Evolutionary conservation across 768 basidiomycete species (phyloP), one percentile per base, ranked within the genome.

Genomic region (Imleria badia): DNA sequence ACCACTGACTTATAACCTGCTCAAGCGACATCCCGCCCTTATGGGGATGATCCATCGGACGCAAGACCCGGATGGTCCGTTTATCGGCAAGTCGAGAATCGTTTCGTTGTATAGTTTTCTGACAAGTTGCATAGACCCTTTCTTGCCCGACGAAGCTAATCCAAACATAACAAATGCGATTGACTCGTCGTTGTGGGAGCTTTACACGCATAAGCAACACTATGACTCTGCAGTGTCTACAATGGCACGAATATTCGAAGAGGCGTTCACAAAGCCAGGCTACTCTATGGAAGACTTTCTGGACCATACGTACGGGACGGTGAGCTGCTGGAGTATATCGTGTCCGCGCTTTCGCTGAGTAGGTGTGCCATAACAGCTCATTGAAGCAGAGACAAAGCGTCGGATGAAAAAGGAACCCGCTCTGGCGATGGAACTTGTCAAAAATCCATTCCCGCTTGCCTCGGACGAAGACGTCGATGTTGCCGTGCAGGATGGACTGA

Each of bases 211-310:
- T 55, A 76, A 81, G 55, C 71, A 77, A 22, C 96, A 99, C 71
- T 98, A 98, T 66, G 86, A 94, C 56, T 75, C 89, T 2, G 81
- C 85, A 1, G 88, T 96, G n/a, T 84, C 91, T n/a, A 91, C 91
- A 0, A 70, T 98, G 43, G 85, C 84, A 29, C 87, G 87, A 65
- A 86, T 99, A 51, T 91, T 97, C 61, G 79, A 79, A 13, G 94
- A 95, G 66, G 87, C 89, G 6, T 97, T 99, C 73, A 98, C 93
- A n/a, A 98, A 96, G 66, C 91, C 87, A 17, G 79, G 78, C 34
- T 98, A 94, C 71, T 76, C 83, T 14, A 82, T 97, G 83, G 96
- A 98, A 61, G 96, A 98, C 67, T 99, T 98, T 70, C 70, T 98
- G 66, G 97, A 98, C 69, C 96, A 98, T 67, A 89, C 90, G 3